A percentile compares a stretch with the other conserved stretches of the same genome.
These are phyloP conservation scores for Hanseniaspora gamundiae DNA, from an alignment of 1,139 yeast species.

Conservation along the genomic window DNA sequence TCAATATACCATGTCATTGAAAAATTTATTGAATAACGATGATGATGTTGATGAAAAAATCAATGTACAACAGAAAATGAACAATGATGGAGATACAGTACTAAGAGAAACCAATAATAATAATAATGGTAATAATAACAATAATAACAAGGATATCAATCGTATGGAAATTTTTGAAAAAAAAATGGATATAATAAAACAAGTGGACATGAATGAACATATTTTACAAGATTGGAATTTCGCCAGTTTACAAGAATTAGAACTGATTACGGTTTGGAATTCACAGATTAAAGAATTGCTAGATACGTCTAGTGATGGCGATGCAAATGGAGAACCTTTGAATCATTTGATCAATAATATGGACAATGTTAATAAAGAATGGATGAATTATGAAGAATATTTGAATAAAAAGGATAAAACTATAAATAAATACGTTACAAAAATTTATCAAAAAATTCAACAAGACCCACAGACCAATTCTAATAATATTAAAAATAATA, in stretches of 20 bases:
- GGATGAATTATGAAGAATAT: conserved; percentile 14
- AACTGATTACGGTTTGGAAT: conserved; percentile 24
- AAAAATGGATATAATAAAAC: not conserved
- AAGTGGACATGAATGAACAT: conserved; percentile 18
- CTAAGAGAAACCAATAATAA: too few relatives aligned
- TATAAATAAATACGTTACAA: conserved; percentile 9
- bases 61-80: not conserved
- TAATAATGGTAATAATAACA: too few relatives aligned
- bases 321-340: conserved; percentile 4
- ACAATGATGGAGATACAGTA: not conserved
- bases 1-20: conserved; percentile 2
- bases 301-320: not conserved
- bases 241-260: conserved; percentile 23
- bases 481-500: too few relatives aligned
- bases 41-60: not conserved
- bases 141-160: not conserved
- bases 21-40: not conserved
- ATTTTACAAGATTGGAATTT: conserved; percentile 25
- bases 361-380: conserved; percentile 12
- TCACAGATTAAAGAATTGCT: conserved; percentile 14
- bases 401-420: conserved; percentile 9
- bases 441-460: not conserved
- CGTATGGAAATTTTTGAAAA: not conserved
- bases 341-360: conserved; percentile 13
- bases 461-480: too few relatives aligned